phyloP scores from a whole-genome alignment of 345 rosid species.

The Carallia pectinifolia region DNA sequence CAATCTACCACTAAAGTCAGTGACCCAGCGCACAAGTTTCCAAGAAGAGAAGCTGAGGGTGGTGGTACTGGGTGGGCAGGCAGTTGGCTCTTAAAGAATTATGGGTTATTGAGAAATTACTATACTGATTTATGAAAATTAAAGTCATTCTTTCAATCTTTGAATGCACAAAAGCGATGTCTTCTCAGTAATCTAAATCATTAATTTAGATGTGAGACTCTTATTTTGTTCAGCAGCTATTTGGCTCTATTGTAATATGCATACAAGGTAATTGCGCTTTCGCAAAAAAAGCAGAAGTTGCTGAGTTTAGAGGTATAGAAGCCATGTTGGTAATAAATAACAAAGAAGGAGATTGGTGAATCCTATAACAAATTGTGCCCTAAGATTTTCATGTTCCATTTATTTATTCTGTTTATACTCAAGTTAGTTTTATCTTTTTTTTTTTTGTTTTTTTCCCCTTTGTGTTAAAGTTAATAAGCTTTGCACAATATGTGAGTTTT shows the following conservation, averaged over 20 bases:
- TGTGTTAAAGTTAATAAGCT: too few species aligned
- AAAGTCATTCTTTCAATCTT: neutral
- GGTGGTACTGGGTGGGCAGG: too few species aligned
- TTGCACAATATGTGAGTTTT: too few species aligned
- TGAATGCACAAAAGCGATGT: neutral
- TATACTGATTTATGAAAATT: neutral
- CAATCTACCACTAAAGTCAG: too few species aligned
- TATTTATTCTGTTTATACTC: neutral
- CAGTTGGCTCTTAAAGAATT: too few species aligned
- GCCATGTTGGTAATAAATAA: constrained; percentile 78
- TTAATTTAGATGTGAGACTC: neutral
- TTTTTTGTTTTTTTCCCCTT: neutral
- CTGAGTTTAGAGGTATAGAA: constrained; percentile 74
- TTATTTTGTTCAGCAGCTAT: constrained; percentile 43
- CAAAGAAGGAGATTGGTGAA: constrained; percentile 57
- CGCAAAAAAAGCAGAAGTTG: constrained; percentile 68
- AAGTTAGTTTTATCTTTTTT: neutral
- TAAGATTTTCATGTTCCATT: constrained; percentile 49
- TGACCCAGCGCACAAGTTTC: too few species aligned
- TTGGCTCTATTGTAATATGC: constrained; percentile 53
- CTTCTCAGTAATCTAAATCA: neutral
- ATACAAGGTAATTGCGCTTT: constrained; percentile 66
- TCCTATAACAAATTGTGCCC: constrained; percentile 68
- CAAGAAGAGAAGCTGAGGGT: too few species aligned
- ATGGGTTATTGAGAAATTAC: neutral